Conservation (phyloP, 2,329 filamentous ascomycete species). For the Claviceps sp. region DNA sequence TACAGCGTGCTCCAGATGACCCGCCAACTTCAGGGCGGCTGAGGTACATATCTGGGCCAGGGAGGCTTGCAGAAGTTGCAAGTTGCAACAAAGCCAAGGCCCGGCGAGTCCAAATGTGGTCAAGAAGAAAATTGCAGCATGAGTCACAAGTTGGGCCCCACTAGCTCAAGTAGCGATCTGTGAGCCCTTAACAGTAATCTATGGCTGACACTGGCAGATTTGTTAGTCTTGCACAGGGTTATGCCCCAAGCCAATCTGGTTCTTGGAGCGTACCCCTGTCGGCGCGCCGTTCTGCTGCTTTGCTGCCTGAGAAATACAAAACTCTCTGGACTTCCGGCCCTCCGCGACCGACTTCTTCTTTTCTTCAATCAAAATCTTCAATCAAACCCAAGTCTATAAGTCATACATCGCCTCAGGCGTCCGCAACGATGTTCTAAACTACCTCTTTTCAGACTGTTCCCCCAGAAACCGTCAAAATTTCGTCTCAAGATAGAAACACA, state of each 20-base stretch:
- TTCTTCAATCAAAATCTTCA: conserved; percentile 20
- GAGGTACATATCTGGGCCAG: not conserved
- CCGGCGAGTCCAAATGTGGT: conserved; percentile 17
- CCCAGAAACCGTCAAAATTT: conserved; percentile 38
- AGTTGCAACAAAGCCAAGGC: not conserved
- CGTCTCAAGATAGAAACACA: conserved; percentile 28
- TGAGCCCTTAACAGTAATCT: conserved; percentile 1
- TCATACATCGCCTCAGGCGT: conserved; percentile 23
- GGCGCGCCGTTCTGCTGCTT: conserved; percentile 11
- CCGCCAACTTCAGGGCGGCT: not conserved
- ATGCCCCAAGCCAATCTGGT: not conserved
- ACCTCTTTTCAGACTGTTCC: conserved; percentile 24
- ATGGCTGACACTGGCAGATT: not conserved
- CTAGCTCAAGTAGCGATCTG: conserved; percentile 6
- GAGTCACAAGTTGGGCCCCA: conserved; percentile 21
- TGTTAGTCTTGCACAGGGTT: conserved; percentile 3
- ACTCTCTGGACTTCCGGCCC: conserved; percentile 15
- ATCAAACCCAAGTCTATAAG: conserved; percentile 16
- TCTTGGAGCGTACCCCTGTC: conserved; percentile 8
- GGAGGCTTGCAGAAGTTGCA: not conserved
- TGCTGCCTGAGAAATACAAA: conserved; percentile 37
- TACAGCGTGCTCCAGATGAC: too few species aligned
- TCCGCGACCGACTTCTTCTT: conserved; percentile 14
- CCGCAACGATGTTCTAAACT: conserved; percentile 47
- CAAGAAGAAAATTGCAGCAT: conserved; percentile 17